phyloP scores from a whole-genome alignment of 176 grass and related monocot species.

The Luzula sylvatica region DNA sequence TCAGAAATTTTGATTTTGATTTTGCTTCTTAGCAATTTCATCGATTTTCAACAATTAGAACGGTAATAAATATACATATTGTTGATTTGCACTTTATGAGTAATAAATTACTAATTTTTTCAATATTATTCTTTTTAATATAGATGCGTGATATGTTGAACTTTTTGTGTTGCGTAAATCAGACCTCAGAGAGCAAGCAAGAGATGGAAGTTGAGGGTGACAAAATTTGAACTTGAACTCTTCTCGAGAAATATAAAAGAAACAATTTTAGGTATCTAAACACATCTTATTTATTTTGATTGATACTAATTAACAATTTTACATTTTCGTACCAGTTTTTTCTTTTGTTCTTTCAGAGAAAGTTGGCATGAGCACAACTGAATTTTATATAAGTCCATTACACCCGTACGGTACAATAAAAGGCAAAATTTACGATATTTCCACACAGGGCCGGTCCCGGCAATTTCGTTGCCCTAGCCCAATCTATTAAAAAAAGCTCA shows the following conservation, averaged over 20 bases:
- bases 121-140: too few species aligned
- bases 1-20: too few species aligned
- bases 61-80: too few species aligned
- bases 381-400: constrained; percentile 35
- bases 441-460: too few species aligned
- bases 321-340: not conserved
- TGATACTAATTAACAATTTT: constrained; percentile 1
- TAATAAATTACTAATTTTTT: too few species aligned
- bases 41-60: too few species aligned
- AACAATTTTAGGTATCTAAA: constrained; percentile 17
- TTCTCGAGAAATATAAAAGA: constrained; percentile 39
- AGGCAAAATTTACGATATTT: constrained; percentile 27
- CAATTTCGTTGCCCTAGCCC: too few species aligned
- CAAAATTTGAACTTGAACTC: constrained; percentile 36
- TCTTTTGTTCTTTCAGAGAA: constrained; percentile 29
- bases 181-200: constrained; percentile 66
- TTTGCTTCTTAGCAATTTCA: too few species aligned
- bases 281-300: not conserved
- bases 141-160: too few species aligned
- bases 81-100: too few species aligned
- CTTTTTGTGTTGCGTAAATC: constrained; percentile 10
- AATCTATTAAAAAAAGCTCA: too few species aligned
- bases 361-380: constrained; percentile 19
- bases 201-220: constrained; percentile 54
- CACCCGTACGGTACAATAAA: constrained; percentile 25